phyloP scores from a whole-genome alignment of 495 filamentous ascomycete genomes.

The Neurospora sp. region DNA sequence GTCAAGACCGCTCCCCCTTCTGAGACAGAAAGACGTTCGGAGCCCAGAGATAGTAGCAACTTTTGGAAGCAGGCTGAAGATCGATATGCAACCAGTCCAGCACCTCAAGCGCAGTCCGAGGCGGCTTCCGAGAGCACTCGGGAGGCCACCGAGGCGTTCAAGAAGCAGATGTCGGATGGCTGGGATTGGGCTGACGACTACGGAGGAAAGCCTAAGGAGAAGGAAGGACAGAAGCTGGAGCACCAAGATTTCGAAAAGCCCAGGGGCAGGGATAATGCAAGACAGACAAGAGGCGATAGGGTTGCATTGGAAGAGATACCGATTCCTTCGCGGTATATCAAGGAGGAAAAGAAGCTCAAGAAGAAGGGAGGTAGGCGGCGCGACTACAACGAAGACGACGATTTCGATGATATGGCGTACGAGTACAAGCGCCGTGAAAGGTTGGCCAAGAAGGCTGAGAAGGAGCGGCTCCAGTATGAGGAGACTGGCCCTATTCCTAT shows the following conservation, averaged over 20 bases:
- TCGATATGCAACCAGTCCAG: not conserved
- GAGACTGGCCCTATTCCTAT: constrained; percentile 38
- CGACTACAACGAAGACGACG: constrained; percentile 20
- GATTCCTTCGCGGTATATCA: not conserved
- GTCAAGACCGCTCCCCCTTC: not conserved
- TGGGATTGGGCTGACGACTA: constrained; percentile 10
- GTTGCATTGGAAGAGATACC: not conserved
- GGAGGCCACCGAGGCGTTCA: not conserved
- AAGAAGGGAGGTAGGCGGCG: constrained; percentile 2
- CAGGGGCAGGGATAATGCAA: not conserved
- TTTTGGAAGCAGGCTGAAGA: not conserved
- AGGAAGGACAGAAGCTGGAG: constrained; percentile 2
- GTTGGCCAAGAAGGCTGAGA: constrained; percentile 26
- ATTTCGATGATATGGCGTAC: constrained; percentile 22
- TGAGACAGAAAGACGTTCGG: not conserved
- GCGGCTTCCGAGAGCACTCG: not conserved
- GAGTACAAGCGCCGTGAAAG: constrained; percentile 27
- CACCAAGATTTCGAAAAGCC: not conserved
- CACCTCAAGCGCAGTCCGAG: not conserved
- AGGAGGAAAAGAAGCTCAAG: constrained; percentile 11
- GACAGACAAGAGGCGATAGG: not conserved
- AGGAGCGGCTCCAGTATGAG: constrained; percentile 19
- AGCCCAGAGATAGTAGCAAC: not conserved
- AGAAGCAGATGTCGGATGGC: not conserved
- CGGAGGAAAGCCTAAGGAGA: not conserved